Evolutionary conservation across 208 protist genomes (phyloP).

Genomic region (Acanthamoeba lenticulata): DNA sequence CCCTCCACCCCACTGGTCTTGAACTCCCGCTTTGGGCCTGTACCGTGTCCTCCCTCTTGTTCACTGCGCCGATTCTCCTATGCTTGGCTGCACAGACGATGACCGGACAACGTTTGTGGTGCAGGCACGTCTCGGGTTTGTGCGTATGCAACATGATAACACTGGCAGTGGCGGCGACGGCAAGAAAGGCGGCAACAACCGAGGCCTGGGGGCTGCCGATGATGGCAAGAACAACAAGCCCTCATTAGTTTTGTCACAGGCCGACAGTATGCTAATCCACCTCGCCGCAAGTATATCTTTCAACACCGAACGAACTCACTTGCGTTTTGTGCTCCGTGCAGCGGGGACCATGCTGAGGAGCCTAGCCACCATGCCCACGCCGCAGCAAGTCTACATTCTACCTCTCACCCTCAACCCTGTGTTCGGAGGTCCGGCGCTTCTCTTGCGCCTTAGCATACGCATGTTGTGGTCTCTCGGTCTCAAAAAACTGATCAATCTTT

Average conservation of each 20-base stretch:
- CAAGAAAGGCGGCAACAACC: not conserved
- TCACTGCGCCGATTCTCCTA: too few relatives aligned
- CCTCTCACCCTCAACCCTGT: conserved; percentile 34
- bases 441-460: too few relatives aligned
- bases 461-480: not conserved
- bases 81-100: too few relatives aligned
- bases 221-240: not conserved
- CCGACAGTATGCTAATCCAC: not conserved
- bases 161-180: not conserved
- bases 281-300: not conserved
- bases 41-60: too few relatives aligned
- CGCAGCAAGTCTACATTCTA: not conserved
- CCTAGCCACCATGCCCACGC: conserved; percentile 37
- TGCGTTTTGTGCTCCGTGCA: not conserved
- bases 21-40: too few relatives aligned
- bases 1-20: too few relatives aligned
- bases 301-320: not conserved
- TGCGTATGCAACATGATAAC: not conserved
- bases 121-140: not conserved
- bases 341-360: not conserved
- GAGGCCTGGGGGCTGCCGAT: not conserved
- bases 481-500: not conserved
- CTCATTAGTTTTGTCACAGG: not conserved
- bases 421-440: not conserved
- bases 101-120: too few relatives aligned